Evolutionary conservation across 176 grass and related monocot genomes (phyloP).

Genomic region (Raddia distichophylla): DNA sequence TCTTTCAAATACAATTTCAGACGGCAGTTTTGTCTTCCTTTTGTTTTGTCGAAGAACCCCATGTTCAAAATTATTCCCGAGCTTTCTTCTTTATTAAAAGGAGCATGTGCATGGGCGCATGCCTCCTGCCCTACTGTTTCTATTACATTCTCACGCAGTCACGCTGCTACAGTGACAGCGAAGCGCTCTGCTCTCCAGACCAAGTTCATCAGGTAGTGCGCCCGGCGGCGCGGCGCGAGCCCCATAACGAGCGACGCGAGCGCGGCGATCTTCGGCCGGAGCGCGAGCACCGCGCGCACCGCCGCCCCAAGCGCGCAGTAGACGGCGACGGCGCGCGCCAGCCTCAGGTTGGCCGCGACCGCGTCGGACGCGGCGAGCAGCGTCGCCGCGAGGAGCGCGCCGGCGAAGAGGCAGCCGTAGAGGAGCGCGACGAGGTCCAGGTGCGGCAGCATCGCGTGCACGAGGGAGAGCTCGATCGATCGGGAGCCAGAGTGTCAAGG

Average conservation of each 20-base stretch:
- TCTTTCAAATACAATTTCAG: neutral
- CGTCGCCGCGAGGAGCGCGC: constrained; percentile 33
- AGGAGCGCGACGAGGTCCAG: constrained; percentile 66
- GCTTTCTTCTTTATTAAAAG: neutral
- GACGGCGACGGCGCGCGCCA: constrained; percentile 56
- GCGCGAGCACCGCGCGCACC: neutral
- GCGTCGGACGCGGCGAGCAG: constrained; percentile 23
- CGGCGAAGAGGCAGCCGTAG: constrained; percentile 43
- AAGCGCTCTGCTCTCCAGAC: neutral
- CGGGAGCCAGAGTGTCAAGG: too few relatives aligned
- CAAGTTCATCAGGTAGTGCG: neutral
- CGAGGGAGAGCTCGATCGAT: neutral
- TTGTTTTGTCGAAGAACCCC: neutral
- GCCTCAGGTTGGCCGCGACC: constrained; percentile 41
- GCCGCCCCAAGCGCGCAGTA: constrained; percentile 39
- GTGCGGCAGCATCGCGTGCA: constrained; percentile 34
- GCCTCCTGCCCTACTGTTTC: too few relatives aligned
- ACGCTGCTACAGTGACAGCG: neutral
- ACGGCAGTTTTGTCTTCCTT: neutral
- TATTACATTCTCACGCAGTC: neutral
- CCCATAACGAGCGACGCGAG: neutral
- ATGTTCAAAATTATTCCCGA: neutral
- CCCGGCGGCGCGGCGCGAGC: neutral
- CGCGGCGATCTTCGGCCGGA: constrained; percentile 7
- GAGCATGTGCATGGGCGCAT: neutral